Evolutionary conservation across 495 filamentous ascomycete species (phyloP).

Genomic region (Rusavskia elegans): DNA sequence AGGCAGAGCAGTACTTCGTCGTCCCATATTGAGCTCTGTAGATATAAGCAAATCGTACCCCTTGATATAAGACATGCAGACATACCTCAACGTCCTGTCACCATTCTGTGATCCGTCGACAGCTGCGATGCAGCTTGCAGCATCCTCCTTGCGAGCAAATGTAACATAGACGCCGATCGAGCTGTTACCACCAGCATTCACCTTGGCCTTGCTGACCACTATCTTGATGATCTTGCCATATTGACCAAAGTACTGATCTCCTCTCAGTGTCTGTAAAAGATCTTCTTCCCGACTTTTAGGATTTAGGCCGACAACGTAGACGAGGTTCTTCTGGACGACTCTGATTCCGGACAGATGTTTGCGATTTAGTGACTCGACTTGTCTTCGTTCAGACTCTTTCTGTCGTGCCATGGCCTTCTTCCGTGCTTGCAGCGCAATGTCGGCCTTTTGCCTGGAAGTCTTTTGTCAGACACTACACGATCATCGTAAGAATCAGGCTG

Average conservation of each 20-base stretch:
- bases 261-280: constrained; percentile 71
- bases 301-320: constrained; percentile 91
- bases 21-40: constrained; percentile 83
- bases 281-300: constrained; percentile 84
- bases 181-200: constrained; percentile 51
- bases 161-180: constrained; percentile 96
- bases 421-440: constrained; percentile 76
- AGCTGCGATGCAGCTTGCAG: constrained; percentile 70
- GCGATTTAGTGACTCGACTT: constrained; percentile 85
- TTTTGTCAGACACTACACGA: neutral
- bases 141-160: constrained; percentile 76
- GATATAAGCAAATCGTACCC: constrained; percentile 14
- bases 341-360: constrained; percentile 90
- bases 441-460: constrained; percentile 52
- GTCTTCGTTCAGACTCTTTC: constrained; percentile 87
- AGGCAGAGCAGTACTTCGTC: constrained; percentile 98
- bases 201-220: constrained; percentile 89
- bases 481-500: neutral
- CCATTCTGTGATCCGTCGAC: constrained; percentile 89
- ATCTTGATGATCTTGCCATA: constrained; percentile 99
- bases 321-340: constrained; percentile 95
- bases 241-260: constrained; percentile 87
- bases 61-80: neutral
- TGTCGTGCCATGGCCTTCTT: constrained; percentile 82
- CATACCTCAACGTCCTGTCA: constrained; percentile 58